A percentile compares a stretch with the other conserved stretches of the same genome.
Evolutionary conservation across 352 stramenopile species (phyloP).

Genomic region (Phytophthora sp.): DNA sequence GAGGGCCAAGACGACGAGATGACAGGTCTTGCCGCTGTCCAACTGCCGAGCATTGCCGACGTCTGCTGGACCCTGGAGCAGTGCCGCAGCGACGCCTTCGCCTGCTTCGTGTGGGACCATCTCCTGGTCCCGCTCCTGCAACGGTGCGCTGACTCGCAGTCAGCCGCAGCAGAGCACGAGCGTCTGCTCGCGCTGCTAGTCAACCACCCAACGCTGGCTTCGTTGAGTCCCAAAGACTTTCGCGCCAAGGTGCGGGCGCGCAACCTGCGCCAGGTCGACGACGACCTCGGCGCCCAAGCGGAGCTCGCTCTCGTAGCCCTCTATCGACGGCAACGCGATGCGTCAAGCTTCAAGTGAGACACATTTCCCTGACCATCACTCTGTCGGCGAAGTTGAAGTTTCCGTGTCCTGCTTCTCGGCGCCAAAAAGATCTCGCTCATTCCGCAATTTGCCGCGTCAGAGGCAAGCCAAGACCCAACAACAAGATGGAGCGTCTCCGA

Average conservation of each 20-base stretch:
- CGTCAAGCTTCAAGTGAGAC: not conserved
- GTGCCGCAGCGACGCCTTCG: constrained; percentile 48
- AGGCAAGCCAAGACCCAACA: not conserved
- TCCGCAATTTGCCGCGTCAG: constrained; percentile 27
- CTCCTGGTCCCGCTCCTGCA: constrained; percentile 48
- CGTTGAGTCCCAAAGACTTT: constrained; percentile 61
- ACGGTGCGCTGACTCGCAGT: not conserved
- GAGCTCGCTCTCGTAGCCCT: constrained; percentile 52
- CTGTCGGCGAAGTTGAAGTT: constrained; percentile 38
- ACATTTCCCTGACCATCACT: constrained; percentile 52
- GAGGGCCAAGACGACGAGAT: constrained; percentile 5
- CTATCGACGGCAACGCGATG: constrained; percentile 50
- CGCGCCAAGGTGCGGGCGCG: constrained; percentile 54
- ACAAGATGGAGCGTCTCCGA: constrained; percentile 22
- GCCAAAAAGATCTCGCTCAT: constrained; percentile 7
- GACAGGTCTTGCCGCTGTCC: not conserved
- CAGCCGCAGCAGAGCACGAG: constrained; percentile 1
- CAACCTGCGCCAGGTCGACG: constrained; percentile 47
- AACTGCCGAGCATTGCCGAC: constrained; percentile 22
- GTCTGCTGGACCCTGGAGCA: constrained; percentile 47
- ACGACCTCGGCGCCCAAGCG: constrained; percentile 35
- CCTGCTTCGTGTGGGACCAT: constrained; percentile 57
- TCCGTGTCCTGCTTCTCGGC: constrained; percentile 6
- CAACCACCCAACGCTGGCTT: constrained; percentile 29
- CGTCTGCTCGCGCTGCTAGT: constrained; percentile 38